Conservation (phyloP, 331 rosid genomes). For the Quercus phellos region DNA sequence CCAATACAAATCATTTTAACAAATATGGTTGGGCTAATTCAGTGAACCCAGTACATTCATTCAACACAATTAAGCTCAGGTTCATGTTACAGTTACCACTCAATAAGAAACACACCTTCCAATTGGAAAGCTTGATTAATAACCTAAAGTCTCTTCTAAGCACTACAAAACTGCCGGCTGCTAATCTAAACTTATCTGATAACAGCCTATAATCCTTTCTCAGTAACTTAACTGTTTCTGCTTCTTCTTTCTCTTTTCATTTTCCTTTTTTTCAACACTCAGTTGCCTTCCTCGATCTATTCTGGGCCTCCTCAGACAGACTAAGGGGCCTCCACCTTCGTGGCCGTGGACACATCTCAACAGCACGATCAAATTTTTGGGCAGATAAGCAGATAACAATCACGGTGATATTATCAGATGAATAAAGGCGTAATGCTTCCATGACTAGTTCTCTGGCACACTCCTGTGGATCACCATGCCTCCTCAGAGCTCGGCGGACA, state of each 20-base stretch:
- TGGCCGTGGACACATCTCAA: conserved; percentile 42
- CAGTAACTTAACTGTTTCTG: conserved; percentile 1
- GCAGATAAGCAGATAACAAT: conserved; percentile 68
- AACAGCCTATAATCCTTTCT: conserved; percentile 44
- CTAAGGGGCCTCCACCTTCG: conserved; percentile 53
- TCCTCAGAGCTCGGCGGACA: conserved; percentile 75
- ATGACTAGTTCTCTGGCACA: conserved; percentile 71
- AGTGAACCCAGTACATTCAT: too few species aligned
- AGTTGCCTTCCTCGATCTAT: conserved; percentile 57
- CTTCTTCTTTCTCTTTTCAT: too few species aligned
- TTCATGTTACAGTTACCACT: too few species aligned
- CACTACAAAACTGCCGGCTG: conserved; percentile 64
- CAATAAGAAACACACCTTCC: conserved; percentile 8
- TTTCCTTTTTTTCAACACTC: conserved; percentile 24
- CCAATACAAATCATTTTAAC: neutral
- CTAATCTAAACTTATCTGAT: conserved; percentile 40
- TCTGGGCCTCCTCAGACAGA: conserved; percentile 56
- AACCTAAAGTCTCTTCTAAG: conserved; percentile 23
- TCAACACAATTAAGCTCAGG: too few species aligned
- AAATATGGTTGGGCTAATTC: conserved; percentile 6
- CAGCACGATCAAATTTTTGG: conserved; percentile 23
- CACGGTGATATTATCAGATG: conserved; percentile 80
- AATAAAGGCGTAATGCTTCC: conserved; percentile 68
- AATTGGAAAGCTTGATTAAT: conserved; percentile 17
- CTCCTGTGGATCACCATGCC: conserved; percentile 73